These are phyloP conservation scores for Penicillium sp. DNA, from an alignment of 2,329 filamentous ascomycete species.

Conservation along the genomic window DNA sequence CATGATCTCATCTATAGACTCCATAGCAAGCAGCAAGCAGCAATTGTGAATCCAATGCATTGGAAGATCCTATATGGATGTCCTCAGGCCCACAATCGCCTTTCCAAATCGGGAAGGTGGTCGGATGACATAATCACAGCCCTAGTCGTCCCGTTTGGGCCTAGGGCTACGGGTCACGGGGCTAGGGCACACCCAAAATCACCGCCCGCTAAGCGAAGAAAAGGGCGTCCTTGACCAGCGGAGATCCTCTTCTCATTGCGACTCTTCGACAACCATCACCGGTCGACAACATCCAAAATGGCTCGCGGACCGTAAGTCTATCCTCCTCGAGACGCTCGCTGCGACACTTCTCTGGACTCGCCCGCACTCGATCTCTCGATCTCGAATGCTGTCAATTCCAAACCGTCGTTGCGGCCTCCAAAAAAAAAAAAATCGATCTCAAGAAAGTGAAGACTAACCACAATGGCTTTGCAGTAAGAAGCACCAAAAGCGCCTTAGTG, in stretches of 20 bases:
- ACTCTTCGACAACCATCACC: constrained; percentile 44
- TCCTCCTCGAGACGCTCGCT: constrained; percentile 2
- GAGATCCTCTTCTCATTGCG: constrained; percentile 29
- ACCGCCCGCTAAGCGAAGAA: constrained; percentile 39
- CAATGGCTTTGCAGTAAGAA: constrained; percentile 72
- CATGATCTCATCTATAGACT: constrained; percentile 1
- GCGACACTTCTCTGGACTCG: constrained; percentile 6
- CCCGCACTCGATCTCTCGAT: neutral
- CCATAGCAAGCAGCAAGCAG: too few species aligned
- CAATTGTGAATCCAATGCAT: too few species aligned
- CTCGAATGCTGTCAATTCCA: constrained; percentile 3
- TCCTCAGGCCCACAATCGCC: neutral
- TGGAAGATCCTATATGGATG: too few species aligned
- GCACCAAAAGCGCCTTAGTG: constrained; percentile 99
- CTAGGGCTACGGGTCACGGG: constrained; percentile 23
- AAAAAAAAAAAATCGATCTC: constrained; percentile 14
- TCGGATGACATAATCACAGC: constrained; percentile 7
- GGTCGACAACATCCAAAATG: constrained; percentile 54
- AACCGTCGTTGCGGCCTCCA: constrained; percentile 4
- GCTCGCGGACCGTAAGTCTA: constrained; percentile 62
- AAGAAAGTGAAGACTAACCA: constrained; percentile 28
- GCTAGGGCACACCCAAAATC: constrained; percentile 37
- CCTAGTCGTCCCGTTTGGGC: constrained; percentile 21
- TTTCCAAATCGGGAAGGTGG: constrained; percentile 6
- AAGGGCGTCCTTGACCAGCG: constrained; percentile 24